A percentile compares a stretch with the other conserved stretches of the same genome.
Conservation (phyloP, 2,329 filamentous ascomycete species). For the Phaeophleospora eucalypticola region DNA sequence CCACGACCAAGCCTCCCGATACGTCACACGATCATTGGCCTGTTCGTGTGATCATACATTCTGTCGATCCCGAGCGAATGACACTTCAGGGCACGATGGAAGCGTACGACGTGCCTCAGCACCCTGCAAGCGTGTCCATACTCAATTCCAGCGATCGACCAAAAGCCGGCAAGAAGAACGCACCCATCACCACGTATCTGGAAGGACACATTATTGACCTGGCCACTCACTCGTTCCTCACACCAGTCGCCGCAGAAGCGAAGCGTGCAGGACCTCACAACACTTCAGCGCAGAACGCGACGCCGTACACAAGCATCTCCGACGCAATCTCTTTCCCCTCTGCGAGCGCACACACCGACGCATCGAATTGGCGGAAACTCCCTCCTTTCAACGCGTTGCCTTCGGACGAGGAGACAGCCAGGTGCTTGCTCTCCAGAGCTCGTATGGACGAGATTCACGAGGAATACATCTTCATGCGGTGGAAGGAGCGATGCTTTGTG, state of each 20-base stretch:
- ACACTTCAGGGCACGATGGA: constrained; percentile 65
- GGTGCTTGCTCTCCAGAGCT: constrained; percentile 40
- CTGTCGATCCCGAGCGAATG: constrained; percentile 58
- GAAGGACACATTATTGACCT: constrained; percentile 67
- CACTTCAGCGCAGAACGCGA: constrained; percentile 15
- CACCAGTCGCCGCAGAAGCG: constrained; percentile 37
- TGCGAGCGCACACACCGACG: constrained; percentile 41
- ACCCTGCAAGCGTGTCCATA: constrained; percentile 30
- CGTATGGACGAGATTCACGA: constrained; percentile 37
- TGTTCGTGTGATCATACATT: constrained; percentile 62
- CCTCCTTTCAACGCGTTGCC: constrained; percentile 39
- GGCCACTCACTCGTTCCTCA: constrained; percentile 48
- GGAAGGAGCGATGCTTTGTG: constrained; percentile 53
- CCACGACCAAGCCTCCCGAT: constrained; percentile 17
- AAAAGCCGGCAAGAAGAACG: constrained; percentile 41
- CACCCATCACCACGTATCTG: constrained; percentile 60
- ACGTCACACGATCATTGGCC: constrained; percentile 58
- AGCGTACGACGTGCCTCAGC: constrained; percentile 61
- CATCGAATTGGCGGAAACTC: constrained; percentile 48
- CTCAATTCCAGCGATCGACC: constrained; percentile 21
- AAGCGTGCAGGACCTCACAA: constrained; percentile 13
- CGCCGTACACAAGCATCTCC: constrained; percentile 20
- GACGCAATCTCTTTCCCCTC: constrained; percentile 42
- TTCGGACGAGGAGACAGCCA: constrained; percentile 27
- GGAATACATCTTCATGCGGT: constrained; percentile 55